phyloP scores from a whole-genome alignment of 345 rosid genomes.

The Lagerstroemia speciosa region DNA sequence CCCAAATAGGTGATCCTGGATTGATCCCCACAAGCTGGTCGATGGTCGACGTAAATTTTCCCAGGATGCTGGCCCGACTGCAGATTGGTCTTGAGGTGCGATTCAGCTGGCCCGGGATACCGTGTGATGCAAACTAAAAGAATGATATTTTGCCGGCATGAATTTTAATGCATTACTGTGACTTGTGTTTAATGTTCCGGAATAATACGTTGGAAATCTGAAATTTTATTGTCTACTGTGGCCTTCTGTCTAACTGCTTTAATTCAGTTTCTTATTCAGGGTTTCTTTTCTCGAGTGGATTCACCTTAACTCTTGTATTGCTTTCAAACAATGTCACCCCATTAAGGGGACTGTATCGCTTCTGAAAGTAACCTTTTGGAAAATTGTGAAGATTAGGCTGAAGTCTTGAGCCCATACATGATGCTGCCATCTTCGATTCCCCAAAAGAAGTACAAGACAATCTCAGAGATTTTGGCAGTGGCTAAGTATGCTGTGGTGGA shows the following conservation, averaged over 20 bases:
- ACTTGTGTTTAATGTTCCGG: too few species aligned
- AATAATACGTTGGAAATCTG: not conserved
- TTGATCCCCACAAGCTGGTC: too few species aligned
- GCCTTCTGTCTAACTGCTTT: too few species aligned
- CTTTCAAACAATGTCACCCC: not conserved
- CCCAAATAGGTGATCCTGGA: too few species aligned
- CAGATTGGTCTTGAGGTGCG: too few species aligned
- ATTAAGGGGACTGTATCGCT: not conserved
- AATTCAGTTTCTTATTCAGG: not conserved
- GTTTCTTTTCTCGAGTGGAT: too few species aligned
- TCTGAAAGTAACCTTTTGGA: not conserved
- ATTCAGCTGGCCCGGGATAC: too few species aligned
- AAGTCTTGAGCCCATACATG: slow-evolving; percentile 17
- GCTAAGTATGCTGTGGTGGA: slow-evolving; percentile 36
- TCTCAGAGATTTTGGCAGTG: slow-evolving; percentile 46
- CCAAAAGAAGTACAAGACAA: slow-evolving; percentile 40
- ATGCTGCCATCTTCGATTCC: slow-evolving; percentile 34
- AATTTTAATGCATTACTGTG: not conserved
- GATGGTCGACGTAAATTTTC: too few species aligned
- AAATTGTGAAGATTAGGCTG: not conserved
- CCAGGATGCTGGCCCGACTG: too few species aligned
- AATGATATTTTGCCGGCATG: too few species aligned
- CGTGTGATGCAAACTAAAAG: too few species aligned
- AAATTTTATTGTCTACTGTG: not conserved
- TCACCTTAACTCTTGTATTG: not conserved